Evolutionary conservation across 2,329 filamentous ascomycete genomes (phyloP), one percentile per base, ranked within the genome.

Genomic region (Scleromitrula shiraiana): DNA sequence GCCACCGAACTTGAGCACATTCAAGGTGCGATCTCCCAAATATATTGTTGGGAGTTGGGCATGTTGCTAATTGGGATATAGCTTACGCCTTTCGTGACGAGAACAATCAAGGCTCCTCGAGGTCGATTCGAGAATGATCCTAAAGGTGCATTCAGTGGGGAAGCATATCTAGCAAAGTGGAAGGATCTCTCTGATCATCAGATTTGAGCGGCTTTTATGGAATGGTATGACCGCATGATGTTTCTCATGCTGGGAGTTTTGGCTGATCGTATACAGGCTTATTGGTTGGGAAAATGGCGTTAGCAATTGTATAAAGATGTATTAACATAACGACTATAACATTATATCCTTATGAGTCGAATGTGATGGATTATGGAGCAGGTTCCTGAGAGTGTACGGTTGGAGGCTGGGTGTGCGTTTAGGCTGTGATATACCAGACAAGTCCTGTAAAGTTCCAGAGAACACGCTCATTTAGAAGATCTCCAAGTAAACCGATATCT

Each of bases 31-130:
- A 56, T 32, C 36, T 32, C 20, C 10, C 40, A 4, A 46, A 14
- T 5, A 2, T 15, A 30, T 8, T 10, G n/a, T 24, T 19, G 19
- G 10, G 38, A 8, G 12, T 15, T 41, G 12, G 7, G 49, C 7
- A 15, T 15, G 15, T 7, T 42, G 23, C 45, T 56, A 39, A 60
- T 57, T 51, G 52, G 15, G n/a, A 50, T 41, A 37, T 55, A 93
- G 87, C 76, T 94, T 61, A 88, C 83, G 2, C 88, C 88, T 1
- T 94, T 91, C 59, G 84, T 93, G 43, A 79, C 80, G 49, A 71
- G 71, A 41, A 75, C 75, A 52, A 71, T 88, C 49, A 68, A 72
- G 53, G 66, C 69, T 32, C 64, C 69, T 19, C 69, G 67, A 43
- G 80, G 80, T 40, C 69, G 71, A 51, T 82, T 80, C 63, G 60